phyloP scores from a whole-genome alignment of 768 basidiomycete genomes.

The Termitomyces heimii region DNA sequence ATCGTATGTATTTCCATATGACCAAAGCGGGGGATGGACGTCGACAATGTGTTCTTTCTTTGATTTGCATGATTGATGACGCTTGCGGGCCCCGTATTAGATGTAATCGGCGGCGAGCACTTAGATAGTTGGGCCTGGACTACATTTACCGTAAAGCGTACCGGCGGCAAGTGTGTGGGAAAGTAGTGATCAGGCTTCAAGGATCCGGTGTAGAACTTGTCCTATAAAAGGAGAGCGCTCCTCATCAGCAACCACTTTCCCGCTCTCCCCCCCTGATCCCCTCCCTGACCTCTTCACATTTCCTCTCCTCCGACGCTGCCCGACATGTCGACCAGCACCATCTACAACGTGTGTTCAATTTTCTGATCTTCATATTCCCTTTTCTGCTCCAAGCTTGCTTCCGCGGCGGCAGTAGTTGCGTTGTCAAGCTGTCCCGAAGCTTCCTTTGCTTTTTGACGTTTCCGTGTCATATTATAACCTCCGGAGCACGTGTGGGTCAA shows the following conservation, averaged over 20 bases:
- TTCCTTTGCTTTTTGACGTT: constrained; percentile 14
- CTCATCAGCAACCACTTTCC: constrained; percentile 3
- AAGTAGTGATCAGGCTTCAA: constrained; percentile 16
- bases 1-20: not conserved
- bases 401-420: constrained; percentile 5
- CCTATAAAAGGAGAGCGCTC: constrained; percentile 18
- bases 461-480: constrained; percentile 15
- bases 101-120: not conserved
- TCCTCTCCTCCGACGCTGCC: not conserved
- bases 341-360: constrained; percentile 29
- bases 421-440: constrained; percentile 11
- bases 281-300: not conserved
- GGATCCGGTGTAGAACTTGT: constrained; percentile 11
- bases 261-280: not conserved
- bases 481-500: constrained; percentile 16
- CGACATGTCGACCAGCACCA: constrained; percentile 23
- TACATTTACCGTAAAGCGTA: constrained; percentile 12
- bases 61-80: not conserved
- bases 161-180: constrained; percentile 21
- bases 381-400: constrained; percentile 5
- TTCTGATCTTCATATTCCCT: constrained; percentile 5
- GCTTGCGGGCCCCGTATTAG: not conserved
- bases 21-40: not conserved
- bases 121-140: constrained; percentile 1
- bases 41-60: not conserved